Percentiles rank a stretch among this genome's conserved stretches.
Conservation (phyloP, 108 stramenopile genomes). For the Stephanodiscus minutulus region DNA sequence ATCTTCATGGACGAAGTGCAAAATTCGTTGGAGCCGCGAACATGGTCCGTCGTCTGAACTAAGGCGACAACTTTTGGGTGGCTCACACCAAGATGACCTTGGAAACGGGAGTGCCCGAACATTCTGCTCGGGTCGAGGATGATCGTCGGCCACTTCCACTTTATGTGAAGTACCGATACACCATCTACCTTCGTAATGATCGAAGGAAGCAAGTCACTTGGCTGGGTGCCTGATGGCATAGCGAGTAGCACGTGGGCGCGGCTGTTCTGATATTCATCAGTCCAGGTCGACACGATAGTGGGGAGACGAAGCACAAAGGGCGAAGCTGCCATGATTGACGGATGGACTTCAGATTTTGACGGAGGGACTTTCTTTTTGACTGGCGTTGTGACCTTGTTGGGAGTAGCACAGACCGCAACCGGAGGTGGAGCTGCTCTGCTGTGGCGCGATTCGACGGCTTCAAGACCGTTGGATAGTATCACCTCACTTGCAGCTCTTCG, state of each 20-base stretch:
- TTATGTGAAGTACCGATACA: constrained; percentile 1
- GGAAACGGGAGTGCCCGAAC: background rate
- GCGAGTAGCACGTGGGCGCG: constrained; percentile 1
- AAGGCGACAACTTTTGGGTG: background rate
- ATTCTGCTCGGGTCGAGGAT: background rate
- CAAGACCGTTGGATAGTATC: background rate
- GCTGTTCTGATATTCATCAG: constrained; percentile 2
- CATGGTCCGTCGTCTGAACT: background rate
- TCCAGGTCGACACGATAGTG: constrained; percentile 1
- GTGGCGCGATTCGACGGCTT: background rate
- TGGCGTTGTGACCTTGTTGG: background rate
- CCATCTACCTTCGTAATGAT: background rate
- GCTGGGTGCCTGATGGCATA: constrained; percentile 2
- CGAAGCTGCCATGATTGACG: background rate
- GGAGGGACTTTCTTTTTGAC: background rate
- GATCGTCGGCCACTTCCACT: background rate
- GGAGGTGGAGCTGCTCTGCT: constrained; percentile 1
- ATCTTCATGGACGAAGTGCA: background rate
- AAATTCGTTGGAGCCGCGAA: background rate
- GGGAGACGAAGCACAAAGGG: constrained; percentile 1
- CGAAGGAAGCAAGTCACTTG: background rate
- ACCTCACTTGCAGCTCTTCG: constrained; percentile 1
- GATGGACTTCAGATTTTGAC: background rate
- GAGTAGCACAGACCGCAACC: constrained; percentile 1
- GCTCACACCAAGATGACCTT: background rate